These are phyloP conservation scores for Ceratobasidium sp. DNA, from an alignment of 1,284 basidiomycete genomes.

Conservation along the genomic window DNA sequence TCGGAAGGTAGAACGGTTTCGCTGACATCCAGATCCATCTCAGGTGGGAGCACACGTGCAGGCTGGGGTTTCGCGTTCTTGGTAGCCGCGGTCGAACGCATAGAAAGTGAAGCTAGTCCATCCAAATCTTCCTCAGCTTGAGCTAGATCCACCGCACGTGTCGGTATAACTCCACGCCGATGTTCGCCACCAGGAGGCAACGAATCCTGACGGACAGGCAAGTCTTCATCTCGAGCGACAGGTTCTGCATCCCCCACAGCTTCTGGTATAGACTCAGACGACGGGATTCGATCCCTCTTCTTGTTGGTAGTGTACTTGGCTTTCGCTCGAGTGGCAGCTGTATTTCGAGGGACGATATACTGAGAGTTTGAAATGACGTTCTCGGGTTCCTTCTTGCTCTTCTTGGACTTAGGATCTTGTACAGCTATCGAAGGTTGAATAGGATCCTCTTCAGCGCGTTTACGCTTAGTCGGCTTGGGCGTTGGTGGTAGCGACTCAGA, in stretches of 20 bases:
- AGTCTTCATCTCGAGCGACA: too few relatives aligned
- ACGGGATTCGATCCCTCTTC: conserved; percentile 17
- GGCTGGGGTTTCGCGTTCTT: not conserved
- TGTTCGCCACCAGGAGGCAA: too few relatives aligned
- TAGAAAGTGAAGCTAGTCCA: not conserved
- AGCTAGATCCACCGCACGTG: too few relatives aligned
- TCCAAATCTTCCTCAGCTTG: not conserved
- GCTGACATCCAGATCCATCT: not conserved
- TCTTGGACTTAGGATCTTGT: not conserved
- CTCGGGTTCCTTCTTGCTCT: not conserved
- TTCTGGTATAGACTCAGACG: conserved; percentile 7
- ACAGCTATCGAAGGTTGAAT: conserved; percentile 8
- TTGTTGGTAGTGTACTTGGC: conserved; percentile 20
- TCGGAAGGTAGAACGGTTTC: not conserved
- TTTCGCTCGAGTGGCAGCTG: conserved; percentile 24
- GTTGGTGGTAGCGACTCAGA: conserved; percentile 8
- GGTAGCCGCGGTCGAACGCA: not conserved
- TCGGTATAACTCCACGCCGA: not conserved
- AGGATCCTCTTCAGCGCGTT: conserved; percentile 23
- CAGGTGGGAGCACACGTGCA: not conserved
- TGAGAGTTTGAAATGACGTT: conserved; percentile 8
- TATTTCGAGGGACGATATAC: conserved; percentile 14
- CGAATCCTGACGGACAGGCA: too few relatives aligned
- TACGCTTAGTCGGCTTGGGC: conserved; percentile 25
- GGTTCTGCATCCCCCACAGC: not conserved